phyloP scores from a whole-genome alignment of 169 alveolate genomes.

The Besnoitia besnoiti region DNA sequence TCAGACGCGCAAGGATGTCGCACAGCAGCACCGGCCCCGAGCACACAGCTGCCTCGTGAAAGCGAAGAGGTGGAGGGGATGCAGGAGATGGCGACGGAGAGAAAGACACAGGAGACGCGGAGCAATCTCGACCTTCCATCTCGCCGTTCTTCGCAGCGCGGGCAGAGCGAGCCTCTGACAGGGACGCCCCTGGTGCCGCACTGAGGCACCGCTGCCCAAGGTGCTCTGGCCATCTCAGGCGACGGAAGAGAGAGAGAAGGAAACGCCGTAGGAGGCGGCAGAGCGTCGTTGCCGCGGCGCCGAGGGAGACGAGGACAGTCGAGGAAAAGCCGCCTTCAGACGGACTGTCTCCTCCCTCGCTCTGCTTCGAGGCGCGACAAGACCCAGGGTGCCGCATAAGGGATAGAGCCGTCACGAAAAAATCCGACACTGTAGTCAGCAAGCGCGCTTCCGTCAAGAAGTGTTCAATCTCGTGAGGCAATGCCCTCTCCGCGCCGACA shows the following conservation, averaged over 20 bases:
- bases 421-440: not conserved
- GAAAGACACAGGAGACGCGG: not conserved
- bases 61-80: constrained; percentile 18
- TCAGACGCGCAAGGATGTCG: not conserved
- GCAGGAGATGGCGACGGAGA: not conserved
- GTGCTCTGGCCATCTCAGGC: constrained; percentile 10
- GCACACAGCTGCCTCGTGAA: not conserved
- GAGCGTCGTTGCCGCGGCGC: not conserved
- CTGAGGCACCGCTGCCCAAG: no score
- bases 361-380: not conserved
- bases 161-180: not conserved
- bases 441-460: constrained; percentile 1
- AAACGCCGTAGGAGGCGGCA: not conserved
- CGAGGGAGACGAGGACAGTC: not conserved
- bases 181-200: not conserved
- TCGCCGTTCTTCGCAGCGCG: not conserved
- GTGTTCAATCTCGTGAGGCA: not conserved
- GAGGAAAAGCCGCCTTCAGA: not conserved
- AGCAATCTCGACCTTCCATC: not conserved
- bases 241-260: not conserved
- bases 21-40: constrained; percentile 22
- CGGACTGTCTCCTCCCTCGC: not conserved
- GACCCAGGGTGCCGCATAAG: not conserved
- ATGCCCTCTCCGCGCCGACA: not conserved
- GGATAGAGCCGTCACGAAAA: not conserved